These are phyloP conservation scores for Balakata baccata DNA, from an alignment of 345 rosid genomes.

Conservation along the genomic window DNA sequence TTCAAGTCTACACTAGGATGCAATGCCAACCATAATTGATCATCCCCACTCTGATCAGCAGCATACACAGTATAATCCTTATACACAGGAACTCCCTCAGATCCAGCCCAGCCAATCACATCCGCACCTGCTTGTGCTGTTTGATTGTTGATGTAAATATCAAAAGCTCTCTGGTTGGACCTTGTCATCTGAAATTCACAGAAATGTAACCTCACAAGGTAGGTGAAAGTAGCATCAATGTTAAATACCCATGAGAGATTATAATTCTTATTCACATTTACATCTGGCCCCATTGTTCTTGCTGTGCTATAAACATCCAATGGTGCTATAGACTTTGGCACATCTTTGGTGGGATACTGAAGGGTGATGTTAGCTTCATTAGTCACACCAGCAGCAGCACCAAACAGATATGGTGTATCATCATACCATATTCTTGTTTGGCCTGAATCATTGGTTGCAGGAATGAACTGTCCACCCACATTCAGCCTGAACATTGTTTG, in stretches of 20 bases:
- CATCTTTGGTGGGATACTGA: slow-evolving; percentile 14
- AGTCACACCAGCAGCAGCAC: slow-evolving; percentile 20
- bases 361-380: slow-evolving; percentile 9
- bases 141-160: slow-evolving; percentile 26
- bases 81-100: slow-evolving; percentile 20
- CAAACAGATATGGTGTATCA: slow-evolving; percentile 29
- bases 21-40: slow-evolving; percentile 29
- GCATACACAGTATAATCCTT: slow-evolving; percentile 26
- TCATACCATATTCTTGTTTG: slow-evolving; percentile 30
- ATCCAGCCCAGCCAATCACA: slow-evolving; percentile 29
- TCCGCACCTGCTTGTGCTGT: slow-evolving; percentile 26
- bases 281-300: slow-evolving; percentile 20
- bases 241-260: slow-evolving; percentile 25
- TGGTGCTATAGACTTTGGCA: slow-evolving; percentile 20
- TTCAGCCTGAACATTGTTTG: slow-evolving; percentile 28
- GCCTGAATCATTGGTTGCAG: slow-evolving; percentile 25
- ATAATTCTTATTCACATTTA: slow-evolving; percentile 14
- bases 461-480: slow-evolving; percentile 28
- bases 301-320: slow-evolving; percentile 18
- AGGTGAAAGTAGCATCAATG: slow-evolving; percentile 24
- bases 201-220: slow-evolving; percentile 25
- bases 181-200: slow-evolving; percentile 16
- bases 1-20: slow-evolving; percentile 21
- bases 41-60: slow-evolving; percentile 12
- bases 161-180: slow-evolving; percentile 23